phyloP scores from a whole-genome alignment of 768 basidiomycete species.

The Dendrothele bispora region DNA sequence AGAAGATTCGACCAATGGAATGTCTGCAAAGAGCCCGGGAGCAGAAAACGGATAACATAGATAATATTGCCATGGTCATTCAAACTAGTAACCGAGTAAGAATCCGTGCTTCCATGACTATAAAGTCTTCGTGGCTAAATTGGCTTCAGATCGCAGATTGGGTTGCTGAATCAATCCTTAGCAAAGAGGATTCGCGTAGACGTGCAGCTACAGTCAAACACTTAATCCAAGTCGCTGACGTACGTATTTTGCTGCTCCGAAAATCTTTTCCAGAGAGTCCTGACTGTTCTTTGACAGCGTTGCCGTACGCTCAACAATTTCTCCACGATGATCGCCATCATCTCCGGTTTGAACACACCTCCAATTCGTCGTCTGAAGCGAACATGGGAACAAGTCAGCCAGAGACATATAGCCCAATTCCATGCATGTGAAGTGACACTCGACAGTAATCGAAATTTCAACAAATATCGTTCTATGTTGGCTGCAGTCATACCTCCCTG shows the following conservation, averaged over 20 bases:
- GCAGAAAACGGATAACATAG: constrained; percentile 67
- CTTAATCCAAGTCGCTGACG: constrained; percentile 89
- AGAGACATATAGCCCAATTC: constrained; percentile 72
- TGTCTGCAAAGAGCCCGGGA: constrained; percentile 85
- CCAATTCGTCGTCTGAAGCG: constrained; percentile 91
- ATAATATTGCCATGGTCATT: constrained; percentile 87
- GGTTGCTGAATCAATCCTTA: constrained; percentile 86
- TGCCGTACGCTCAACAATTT: constrained; percentile 91
- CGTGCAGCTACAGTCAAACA: constrained; percentile 85
- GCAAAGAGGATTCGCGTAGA: constrained; percentile 78
- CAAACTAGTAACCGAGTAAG: constrained; percentile 83
- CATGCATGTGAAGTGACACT: constrained; percentile 85
- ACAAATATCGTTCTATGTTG: constrained; percentile 83
- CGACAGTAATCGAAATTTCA: constrained; percentile 92
- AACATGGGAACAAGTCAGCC: constrained; percentile 88
- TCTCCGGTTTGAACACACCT: constrained; percentile 91
- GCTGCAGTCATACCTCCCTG: constrained; percentile 87
- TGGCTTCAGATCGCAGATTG: constrained; percentile 79
- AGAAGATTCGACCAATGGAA: constrained; percentile 86
- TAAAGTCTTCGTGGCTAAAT: neutral
- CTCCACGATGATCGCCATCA: constrained; percentile 95
- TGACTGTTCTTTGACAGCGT: constrained; percentile 51
- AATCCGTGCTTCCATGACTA: constrained; percentile 1
- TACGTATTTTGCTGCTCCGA: constrained; percentile 39
- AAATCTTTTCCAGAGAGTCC: constrained; percentile 1